Conservation (phyloP, 192 early-diverging fungal genomes). For the Backusella australiensis region DNA sequence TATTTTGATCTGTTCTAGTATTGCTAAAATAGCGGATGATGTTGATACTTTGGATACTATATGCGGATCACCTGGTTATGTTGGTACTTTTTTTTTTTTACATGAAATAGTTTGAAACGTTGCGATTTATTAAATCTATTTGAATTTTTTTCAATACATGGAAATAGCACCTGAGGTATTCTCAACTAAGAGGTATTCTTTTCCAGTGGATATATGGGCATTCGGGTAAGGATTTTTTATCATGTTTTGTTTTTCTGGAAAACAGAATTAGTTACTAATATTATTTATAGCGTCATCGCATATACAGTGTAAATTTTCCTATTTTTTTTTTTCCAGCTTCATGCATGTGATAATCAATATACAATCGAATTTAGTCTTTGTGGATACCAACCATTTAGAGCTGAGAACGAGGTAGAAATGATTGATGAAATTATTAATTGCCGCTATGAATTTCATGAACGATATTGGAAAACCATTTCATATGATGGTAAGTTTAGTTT, state of each 20-base stretch:
- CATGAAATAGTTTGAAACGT: background rate
- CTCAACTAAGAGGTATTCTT: slow-evolving; percentile 75
- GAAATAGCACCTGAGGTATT: slow-evolving; percentile 78
- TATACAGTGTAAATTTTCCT: slow-evolving; percentile 68
- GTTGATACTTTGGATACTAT: slow-evolving; percentile 72
- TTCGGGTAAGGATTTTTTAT: slow-evolving; percentile 51
- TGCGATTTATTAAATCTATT: background rate
- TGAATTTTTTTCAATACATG: background rate
- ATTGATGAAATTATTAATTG: slow-evolving; percentile 59
- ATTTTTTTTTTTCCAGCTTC: background rate
- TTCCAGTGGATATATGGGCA: slow-evolving; percentile 92
- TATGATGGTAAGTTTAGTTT: slow-evolving; percentile 56
- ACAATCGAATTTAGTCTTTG: slow-evolving; percentile 51
- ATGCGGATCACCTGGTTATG: slow-evolving; percentile 85
- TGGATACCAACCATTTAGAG: slow-evolving; percentile 77
- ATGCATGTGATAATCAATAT: background rate
- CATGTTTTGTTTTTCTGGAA: background rate
- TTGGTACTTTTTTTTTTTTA: slow-evolving; percentile 14
- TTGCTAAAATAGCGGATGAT: slow-evolving; percentile 56
- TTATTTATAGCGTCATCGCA: slow-evolving; percentile 65
- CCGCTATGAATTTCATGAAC: slow-evolving; percentile 67
- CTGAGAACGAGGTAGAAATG: slow-evolving; percentile 54
- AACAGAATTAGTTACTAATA: background rate
- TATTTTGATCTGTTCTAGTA: slow-evolving; percentile 33
- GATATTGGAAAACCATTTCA: slow-evolving; percentile 81